Percentiles rank a stretch among this genome's conserved stretches.
phyloP scores from a whole-genome alignment of 352 stramenopile genomes.

The Phytophthora pluvialis region DNA sequence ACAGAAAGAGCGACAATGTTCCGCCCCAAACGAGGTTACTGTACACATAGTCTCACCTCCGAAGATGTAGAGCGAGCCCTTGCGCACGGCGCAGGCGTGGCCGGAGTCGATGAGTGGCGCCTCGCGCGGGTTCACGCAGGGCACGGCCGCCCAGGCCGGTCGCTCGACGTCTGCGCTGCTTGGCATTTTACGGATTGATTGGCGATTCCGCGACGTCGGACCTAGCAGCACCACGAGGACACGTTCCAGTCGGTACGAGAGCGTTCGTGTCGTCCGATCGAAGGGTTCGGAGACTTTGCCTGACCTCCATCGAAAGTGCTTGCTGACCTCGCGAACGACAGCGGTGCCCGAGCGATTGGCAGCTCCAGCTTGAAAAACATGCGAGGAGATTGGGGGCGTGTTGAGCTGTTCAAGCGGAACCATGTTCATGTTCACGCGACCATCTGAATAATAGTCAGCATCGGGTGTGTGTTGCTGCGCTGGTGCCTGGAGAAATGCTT shows the following conservation, averaged over 20 bases:
- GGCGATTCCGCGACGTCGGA: slow-evolving; percentile 22
- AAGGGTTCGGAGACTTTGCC: slow-evolving; percentile 29
- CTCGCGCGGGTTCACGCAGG: slow-evolving; percentile 71
- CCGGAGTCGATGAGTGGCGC: slow-evolving; percentile 91
- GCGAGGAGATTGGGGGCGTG: neutral
- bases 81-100: slow-evolving; percentile 90
- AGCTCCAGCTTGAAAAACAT: slow-evolving; percentile 17
- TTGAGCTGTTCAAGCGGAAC: neutral
- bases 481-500: neutral
- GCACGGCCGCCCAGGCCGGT: slow-evolving; percentile 70
- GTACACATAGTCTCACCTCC: slow-evolving; percentile 50
- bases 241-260: slow-evolving; percentile 12
- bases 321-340: slow-evolving; percentile 19
- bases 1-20: slow-evolving; percentile 20
- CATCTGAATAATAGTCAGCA: slow-evolving; percentile 3
- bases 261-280: slow-evolving; percentile 26
- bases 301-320: slow-evolving; percentile 26
- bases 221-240: slow-evolving; percentile 17
- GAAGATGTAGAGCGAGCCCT: slow-evolving; percentile 94
- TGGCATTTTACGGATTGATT: slow-evolving; percentile 30
- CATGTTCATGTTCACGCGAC: slow-evolving; percentile 14
- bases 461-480: no score
- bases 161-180: slow-evolving; percentile 36
- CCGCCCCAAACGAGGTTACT: slow-evolving; percentile 3
- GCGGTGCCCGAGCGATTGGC: slow-evolving; percentile 21